These are phyloP conservation scores for Coemansia interrupta DNA, from an alignment of 192 early-diverging fungal genomes.

Conservation along the genomic window DNA sequence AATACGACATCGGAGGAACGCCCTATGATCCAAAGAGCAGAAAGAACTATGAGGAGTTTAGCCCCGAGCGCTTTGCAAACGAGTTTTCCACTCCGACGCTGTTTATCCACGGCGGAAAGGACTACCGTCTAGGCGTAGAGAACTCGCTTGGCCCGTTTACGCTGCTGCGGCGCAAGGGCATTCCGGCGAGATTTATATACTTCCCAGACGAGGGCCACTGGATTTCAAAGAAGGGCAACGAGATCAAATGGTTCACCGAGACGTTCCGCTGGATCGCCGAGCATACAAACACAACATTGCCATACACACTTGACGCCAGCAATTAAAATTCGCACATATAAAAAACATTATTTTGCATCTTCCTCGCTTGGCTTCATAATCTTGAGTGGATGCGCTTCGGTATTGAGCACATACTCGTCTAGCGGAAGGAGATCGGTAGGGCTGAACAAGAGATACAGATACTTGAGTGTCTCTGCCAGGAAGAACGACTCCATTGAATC, in stretches of 20 bases:
- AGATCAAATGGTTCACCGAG: slow-evolving; percentile 64
- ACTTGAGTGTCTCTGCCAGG: slow-evolving; percentile 93
- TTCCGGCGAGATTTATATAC: slow-evolving; percentile 63
- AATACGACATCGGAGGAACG: slow-evolving; percentile 70
- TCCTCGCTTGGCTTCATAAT: slow-evolving; percentile 19
- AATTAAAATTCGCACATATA: background rate
- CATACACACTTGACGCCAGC: slow-evolving; percentile 4
- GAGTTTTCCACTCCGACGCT: slow-evolving; percentile 73
- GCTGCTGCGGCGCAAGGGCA: slow-evolving; percentile 64
- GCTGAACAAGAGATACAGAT: slow-evolving; percentile 86
- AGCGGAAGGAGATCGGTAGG: slow-evolving; percentile 62
- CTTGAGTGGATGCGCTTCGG: slow-evolving; percentile 86
- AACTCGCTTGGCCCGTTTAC: slow-evolving; percentile 72
- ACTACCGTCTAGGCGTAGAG: slow-evolving; percentile 62
- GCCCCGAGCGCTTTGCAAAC: slow-evolving; percentile 62
- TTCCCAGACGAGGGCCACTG: slow-evolving; percentile 73
- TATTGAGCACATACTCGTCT: slow-evolving; percentile 88
- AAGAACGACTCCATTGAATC: slow-evolving; percentile 78
- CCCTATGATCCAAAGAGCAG: slow-evolving; percentile 56
- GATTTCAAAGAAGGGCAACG: slow-evolving; percentile 64
- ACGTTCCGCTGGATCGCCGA: slow-evolving; percentile 58
- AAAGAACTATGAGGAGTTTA: slow-evolving; percentile 59
- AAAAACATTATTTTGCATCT: background rate
- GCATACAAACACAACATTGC: slow-evolving; percentile 24
- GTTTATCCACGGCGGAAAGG: slow-evolving; percentile 67